Base-by-base conservation (phyloP, 2,329 filamentous ascomycete species). In the Scedosporium apiospermum region DNA sequence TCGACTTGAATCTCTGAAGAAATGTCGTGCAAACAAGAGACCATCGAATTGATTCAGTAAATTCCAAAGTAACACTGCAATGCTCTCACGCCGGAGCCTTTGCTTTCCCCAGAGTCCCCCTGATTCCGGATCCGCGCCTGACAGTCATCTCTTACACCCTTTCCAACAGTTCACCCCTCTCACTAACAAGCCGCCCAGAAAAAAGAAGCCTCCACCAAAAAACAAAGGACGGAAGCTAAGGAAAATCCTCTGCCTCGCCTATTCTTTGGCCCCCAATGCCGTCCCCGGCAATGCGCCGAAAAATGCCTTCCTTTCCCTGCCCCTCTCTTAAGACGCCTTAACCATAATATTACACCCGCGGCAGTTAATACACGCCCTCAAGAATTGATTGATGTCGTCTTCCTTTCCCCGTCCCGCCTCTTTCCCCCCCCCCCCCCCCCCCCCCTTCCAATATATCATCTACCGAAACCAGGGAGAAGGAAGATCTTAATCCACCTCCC, bases 401-500 rank as follows among this genome's bases (percentile, higher is more conserved):
- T 21, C 44, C 44, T 46, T n/a, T 46, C 6, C 6, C 44, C 18
- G 44, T 46, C 44, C 14, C 4, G 5, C 44, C 44, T 46, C 18
- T 18, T 14, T 16, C n/a, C 42, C 10, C 6, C 10, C 44, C 6
- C 44, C 14, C 49, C 12, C n/a, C n/a, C n/a, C n/a, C 42, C 10
- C 6, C 10, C 44, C 6, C 44, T 3, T 21, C 12, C 9, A 53
- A 53, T 53, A 53, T 53, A 18, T 14, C 49, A 53, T 53, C 49
- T 53, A 53, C 49, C 49, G 49, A 53, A 53, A 53, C 49, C 49
- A 53, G 49, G 49, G 49, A 53, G 49, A 53, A 53, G 49, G 49
- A 23, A 53, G 23, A 53, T 18, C n/a, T 18, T 12, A 53, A 53
- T 53, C 21, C 49, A 53, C 49, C n/a, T 12, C 49, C 49, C 49